These are phyloP conservation scores for Phaffia tasmanica DNA, from an alignment of 768 basidiomycete species.

Conservation along the genomic window DNA sequence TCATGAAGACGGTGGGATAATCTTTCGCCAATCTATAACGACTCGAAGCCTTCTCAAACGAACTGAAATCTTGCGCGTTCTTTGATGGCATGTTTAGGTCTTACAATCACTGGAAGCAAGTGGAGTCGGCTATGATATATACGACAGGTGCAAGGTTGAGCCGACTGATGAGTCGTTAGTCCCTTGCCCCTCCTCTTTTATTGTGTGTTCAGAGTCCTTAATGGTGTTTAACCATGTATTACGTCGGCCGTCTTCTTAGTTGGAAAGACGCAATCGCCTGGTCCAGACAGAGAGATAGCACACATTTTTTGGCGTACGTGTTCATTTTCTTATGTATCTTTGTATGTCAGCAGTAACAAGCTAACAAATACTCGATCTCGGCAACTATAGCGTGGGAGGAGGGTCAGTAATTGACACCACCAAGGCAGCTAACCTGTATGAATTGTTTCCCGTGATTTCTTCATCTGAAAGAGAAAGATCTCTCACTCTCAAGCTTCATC, in stretches of 20 bases:
- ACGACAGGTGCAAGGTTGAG: conserved; percentile 70
- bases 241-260: conserved; percentile 40
- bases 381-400: conserved; percentile 61
- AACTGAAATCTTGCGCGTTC: not conserved
- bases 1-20: conserved; percentile 63
- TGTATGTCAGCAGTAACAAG: too few relatives aligned
- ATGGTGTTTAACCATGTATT: too few relatives aligned
- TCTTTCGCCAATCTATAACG: not conserved
- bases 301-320: conserved; percentile 78
- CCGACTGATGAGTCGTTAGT: conserved; percentile 60
- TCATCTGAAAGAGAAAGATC: too few relatives aligned
- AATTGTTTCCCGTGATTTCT: conserved; percentile 2
- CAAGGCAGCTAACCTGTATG: conserved; percentile 79
- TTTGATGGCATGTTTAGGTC: conserved; percentile 43
- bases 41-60: not conserved
- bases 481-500: too few relatives aligned
- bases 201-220: not conserved
- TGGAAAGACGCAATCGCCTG: conserved; percentile 81
- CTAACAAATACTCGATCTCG: not conserved
- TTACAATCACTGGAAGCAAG: conserved; percentile 69
- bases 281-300: conserved; percentile 75
- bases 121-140: conserved; percentile 65
- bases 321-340: conserved; percentile 18
- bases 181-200: conserved; percentile 9
- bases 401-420: conserved; percentile 92